phyloP scores from a whole-genome alignment of 768 basidiomycete species.

The Tubosaeta sp. region DNA sequence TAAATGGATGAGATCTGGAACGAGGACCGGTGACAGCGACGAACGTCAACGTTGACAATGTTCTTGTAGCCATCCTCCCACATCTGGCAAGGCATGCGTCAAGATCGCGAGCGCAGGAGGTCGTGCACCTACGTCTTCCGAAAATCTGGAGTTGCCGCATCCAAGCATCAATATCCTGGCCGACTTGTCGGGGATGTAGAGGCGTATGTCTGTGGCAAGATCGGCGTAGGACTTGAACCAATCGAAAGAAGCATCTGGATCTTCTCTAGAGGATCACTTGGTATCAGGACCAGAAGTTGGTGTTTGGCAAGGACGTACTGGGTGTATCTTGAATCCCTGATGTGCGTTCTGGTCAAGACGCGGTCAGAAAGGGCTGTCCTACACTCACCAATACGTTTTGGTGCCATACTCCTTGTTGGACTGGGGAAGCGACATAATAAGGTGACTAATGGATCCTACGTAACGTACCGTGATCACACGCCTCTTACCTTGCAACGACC shows the following conservation, averaged over 20 bases:
- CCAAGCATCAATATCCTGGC: slow-evolving; percentile 74
- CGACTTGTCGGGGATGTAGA: slow-evolving; percentile 56
- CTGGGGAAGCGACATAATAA: slow-evolving; percentile 41
- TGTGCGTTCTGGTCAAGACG: slow-evolving; percentile 1
- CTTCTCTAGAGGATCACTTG: slow-evolving; percentile 41
- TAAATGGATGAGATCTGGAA: background rate
- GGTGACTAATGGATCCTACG: slow-evolving; percentile 1
- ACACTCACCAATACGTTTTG: slow-evolving; percentile 63
- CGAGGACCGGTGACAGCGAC: slow-evolving; percentile 15
- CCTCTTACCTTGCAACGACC: background rate
- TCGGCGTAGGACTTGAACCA: slow-evolving; percentile 86
- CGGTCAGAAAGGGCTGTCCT: background rate
- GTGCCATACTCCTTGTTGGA: slow-evolving; percentile 68
- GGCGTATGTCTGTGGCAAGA: slow-evolving; percentile 55
- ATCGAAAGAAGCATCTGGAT: slow-evolving; percentile 61
- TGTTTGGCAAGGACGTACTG: slow-evolving; percentile 40
- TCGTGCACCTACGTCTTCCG: slow-evolving; percentile 54
- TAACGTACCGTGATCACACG: slow-evolving; percentile 13
- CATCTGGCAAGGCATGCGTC: slow-evolving; percentile 50
- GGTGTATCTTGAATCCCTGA: slow-evolving; percentile 67
- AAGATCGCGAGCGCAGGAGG: background rate
- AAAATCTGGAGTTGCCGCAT: slow-evolving; percentile 79
- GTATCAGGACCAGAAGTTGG: background rate
- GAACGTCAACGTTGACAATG: slow-evolving; percentile 74
- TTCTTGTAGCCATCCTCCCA: slow-evolving; percentile 82